Base-by-base conservation (phyloP, 2,329 filamentous ascomycete species). In the Elsinoe batatas region DNA sequence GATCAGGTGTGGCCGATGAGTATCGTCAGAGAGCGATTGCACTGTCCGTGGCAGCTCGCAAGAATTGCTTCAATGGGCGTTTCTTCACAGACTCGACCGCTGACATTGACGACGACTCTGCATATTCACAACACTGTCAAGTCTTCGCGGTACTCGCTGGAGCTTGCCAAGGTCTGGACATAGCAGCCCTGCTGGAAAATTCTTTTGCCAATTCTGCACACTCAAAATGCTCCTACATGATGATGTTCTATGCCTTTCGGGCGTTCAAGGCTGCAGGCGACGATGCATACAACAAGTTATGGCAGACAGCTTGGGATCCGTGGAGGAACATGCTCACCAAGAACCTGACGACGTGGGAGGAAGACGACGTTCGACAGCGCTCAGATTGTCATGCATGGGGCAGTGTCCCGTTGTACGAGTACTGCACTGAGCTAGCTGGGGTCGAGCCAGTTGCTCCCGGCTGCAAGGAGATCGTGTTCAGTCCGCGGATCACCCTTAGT, bases 331-430 rank as follows among this genome's bases (percentile, higher is more conserved):
- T 71, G 68, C 58, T 74, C 3, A 61, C 61, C 1, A 64, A 69
- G 54, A 69, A 71, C 51, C 54, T 74, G 8, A 65, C 71, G 0
- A 74, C 71, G 2, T 74, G 71, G 71, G 68, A 69, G 42, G 72
- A 74, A 54, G 71, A 74, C 50, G 67, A 70, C 56, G 71, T 74
- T 4, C 61, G 68, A 2, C 70, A 72, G 57, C 65, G 72, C 3
- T 73, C 70, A 1, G 72, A 74, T 59, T 74, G 72, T 50, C 72
- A 74, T 62, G 71, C 72, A 1, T 74, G 71, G 72, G 69, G 71
- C 1, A 71, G 69, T 56, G 69, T 72, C 13, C 71, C 71, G 0
- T 62, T 74, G 3, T 73, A 73, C 51, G 72, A 74, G 56, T 73
- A 66, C 37, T 69, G 65, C 32, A 67, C 67, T 7, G 72, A 74